Conservation (phyloP, 495 filamentous ascomycete species). For the Penicillium desertorum region DNA sequence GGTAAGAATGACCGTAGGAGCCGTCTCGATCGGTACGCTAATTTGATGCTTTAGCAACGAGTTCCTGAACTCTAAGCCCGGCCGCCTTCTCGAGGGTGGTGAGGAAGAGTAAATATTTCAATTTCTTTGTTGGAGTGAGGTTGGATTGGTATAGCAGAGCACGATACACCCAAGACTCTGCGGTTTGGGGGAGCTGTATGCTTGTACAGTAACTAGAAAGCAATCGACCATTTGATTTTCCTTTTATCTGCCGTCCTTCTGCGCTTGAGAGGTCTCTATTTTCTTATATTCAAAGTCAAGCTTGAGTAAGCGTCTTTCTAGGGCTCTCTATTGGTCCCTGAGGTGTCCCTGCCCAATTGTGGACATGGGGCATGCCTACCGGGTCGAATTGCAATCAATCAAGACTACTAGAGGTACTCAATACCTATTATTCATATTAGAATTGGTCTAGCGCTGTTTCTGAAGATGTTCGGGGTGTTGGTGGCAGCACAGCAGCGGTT, state of each 20-base stretch:
- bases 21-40: not conserved
- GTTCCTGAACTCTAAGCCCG: slow-evolving; percentile 88
- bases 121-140: slow-evolving; percentile 14
- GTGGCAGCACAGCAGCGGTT: slow-evolving; percentile 12
- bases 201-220: slow-evolving; percentile 53
- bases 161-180: slow-evolving; percentile 16
- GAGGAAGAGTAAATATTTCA: slow-evolving; percentile 36
- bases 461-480: slow-evolving; percentile 1
- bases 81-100: slow-evolving; percentile 54
- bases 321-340: slow-evolving; percentile 21
- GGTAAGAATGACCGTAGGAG: slow-evolving; percentile 49
- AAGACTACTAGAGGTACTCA: not conserved
- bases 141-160: slow-evolving; percentile 23
- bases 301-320: slow-evolving; percentile 25
- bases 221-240: slow-evolving; percentile 44
- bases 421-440: slow-evolving; percentile 7
- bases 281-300: not conserved
- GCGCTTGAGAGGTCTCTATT: not conserved
- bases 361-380: not conserved
- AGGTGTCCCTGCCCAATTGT: not conserved
- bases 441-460: not conserved
- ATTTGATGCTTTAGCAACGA: slow-evolving; percentile 63
- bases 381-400: not conserved
- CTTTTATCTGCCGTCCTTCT: slow-evolving; percentile 18
- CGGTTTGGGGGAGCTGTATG: slow-evolving; percentile 29